Evolutionary conservation across 108 stramenopile species (phyloP).

Genomic region (Cyclotella atomus): DNA sequence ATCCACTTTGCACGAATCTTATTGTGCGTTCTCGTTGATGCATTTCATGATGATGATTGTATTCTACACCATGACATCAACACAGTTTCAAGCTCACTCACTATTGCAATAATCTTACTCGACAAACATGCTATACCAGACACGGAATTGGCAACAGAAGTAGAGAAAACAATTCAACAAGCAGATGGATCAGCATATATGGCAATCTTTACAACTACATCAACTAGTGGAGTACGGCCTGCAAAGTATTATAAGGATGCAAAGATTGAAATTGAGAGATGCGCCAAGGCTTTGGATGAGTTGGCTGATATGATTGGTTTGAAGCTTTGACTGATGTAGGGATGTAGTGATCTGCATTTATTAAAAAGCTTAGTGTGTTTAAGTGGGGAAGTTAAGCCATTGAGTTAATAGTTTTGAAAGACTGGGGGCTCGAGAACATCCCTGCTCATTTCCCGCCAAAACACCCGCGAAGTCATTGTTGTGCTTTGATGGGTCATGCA

Average conservation of each 20-base stretch:
- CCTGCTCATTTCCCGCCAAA: too few species aligned
- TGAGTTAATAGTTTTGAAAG: too few species aligned
- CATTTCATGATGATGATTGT: background rate
- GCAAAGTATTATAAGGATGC: slow-evolving; percentile 61
- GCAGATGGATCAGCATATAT: slow-evolving; percentile 58
- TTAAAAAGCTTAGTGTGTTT: too few species aligned
- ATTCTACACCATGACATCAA: background rate
- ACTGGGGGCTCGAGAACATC: too few species aligned
- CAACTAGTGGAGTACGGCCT: slow-evolving; percentile 43
- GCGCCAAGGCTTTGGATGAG: slow-evolving; percentile 44
- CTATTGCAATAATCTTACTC: background rate
- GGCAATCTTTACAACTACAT: slow-evolving; percentile 53
- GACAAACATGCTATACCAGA: slow-evolving; percentile 3
- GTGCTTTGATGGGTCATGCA: too few species aligned
- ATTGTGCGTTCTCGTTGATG: background rate
- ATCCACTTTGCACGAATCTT: background rate
- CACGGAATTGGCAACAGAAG: slow-evolving; percentile 46
- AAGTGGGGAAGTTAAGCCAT: too few species aligned
- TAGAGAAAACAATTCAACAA: slow-evolving; percentile 40
- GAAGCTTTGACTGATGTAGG: background rate
- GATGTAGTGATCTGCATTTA: too few species aligned
- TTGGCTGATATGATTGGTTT: slow-evolving; percentile 40
- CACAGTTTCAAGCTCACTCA: background rate
- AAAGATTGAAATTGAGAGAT: slow-evolving; percentile 50
- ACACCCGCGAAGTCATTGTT: too few species aligned